Percentiles rank a stretch among this genome's conserved stretches.
phyloP scores from a whole-genome alignment of 1,139 yeast species.

The Pichia terricola region DNA sequence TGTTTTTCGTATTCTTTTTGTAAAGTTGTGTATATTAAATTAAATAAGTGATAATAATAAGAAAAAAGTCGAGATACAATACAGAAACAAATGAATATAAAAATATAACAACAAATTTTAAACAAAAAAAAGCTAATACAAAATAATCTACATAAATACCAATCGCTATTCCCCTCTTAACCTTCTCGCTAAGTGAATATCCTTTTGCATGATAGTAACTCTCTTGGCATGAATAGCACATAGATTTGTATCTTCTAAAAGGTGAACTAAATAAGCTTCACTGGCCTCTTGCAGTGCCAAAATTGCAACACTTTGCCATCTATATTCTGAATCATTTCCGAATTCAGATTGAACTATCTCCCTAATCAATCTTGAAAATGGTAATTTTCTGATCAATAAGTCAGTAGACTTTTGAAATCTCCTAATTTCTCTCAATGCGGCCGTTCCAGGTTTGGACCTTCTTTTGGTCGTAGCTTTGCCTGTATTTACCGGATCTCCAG shows the following conservation, averaged over 20 bases:
- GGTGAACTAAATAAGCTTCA: slow-evolving; percentile 78
- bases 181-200: slow-evolving; percentile 83
- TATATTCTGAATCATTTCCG: slow-evolving; percentile 48
- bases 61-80: neutral
- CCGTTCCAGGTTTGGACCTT: slow-evolving; percentile 63
- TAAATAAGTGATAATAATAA: neutral
- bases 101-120: neutral
- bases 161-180: slow-evolving; percentile 48
- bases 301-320: slow-evolving; percentile 89
- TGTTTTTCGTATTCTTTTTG: neutral
- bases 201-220: slow-evolving; percentile 91
- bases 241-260: slow-evolving; percentile 82
- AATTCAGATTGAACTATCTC: slow-evolving; percentile 66
- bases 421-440: slow-evolving; percentile 70
- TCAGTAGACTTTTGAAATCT: slow-evolving; percentile 73
- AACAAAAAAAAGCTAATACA: neutral
- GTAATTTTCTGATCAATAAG: slow-evolving; percentile 67
- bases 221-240: slow-evolving; percentile 91
- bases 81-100: neutral
- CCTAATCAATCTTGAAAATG: slow-evolving; percentile 80
- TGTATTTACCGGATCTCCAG: slow-evolving; percentile 36
- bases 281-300: slow-evolving; percentile 88
- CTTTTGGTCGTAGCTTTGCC: slow-evolving; percentile 25
- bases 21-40: neutral
- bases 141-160: neutral